These are phyloP conservation scores for Kregervanrija pseudodelftensis DNA, from an alignment of 805 yeast species.

Conservation along the genomic window DNA sequence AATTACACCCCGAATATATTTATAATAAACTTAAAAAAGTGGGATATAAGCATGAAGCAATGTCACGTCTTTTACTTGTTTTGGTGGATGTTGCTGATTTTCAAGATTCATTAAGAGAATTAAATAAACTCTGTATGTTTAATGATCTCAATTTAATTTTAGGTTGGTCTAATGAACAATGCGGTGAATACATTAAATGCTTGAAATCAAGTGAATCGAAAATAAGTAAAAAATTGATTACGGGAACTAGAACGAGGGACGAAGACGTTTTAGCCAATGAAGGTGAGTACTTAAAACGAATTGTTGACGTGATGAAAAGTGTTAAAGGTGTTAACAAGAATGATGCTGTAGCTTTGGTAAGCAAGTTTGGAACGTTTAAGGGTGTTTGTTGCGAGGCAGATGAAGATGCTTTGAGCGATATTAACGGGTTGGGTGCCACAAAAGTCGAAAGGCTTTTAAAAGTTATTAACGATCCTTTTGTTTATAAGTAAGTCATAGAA, in stretches of 20 bases:
- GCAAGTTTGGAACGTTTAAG: constrained; percentile 39
- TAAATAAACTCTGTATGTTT: constrained; percentile 41
- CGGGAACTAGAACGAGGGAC: constrained; percentile 28
- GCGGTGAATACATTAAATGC: constrained; percentile 35
- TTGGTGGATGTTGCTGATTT: constrained; percentile 61
- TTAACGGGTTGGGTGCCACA: constrained; percentile 44
- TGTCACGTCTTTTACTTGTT: constrained; percentile 43
- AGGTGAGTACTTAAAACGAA: constrained; percentile 35
- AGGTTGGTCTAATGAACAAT: constrained; percentile 51
- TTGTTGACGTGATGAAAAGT: constrained; percentile 39
- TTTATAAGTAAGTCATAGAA: constrained; percentile 30
- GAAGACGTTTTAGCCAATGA: constrained; percentile 25
- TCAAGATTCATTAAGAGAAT: constrained; percentile 39
- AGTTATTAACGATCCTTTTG: constrained; percentile 43
- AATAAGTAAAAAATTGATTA: constrained; percentile 29
- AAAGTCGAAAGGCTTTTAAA: constrained; percentile 34
- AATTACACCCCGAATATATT: constrained; percentile 69
- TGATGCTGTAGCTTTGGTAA: constrained; percentile 43
- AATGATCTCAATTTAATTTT: constrained; percentile 43
- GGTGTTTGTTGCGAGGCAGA: constrained; percentile 31
- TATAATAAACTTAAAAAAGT: constrained; percentile 43
- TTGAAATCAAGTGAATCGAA: constrained; percentile 28
- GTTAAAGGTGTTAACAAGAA: constrained; percentile 46
- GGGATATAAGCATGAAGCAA: constrained; percentile 16
- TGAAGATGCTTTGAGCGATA: constrained; percentile 23